Evolutionary conservation across 768 basidiomycete genomes (phyloP).

Genomic region (Lentinula raphanica): DNA sequence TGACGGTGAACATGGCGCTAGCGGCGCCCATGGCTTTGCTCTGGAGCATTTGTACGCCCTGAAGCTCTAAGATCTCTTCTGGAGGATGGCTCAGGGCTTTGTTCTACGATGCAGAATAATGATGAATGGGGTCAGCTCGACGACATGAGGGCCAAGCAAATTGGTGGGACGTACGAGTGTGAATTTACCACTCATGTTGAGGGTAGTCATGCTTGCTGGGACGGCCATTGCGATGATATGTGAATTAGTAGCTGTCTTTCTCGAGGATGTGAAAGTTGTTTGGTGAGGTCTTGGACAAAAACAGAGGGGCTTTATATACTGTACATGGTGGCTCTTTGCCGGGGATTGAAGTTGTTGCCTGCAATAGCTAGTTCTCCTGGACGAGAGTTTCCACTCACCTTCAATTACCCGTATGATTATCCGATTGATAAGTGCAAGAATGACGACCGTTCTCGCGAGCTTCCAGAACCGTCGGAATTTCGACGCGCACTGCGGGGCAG

Average conservation of each 20-base stretch:
- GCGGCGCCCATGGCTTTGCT: constrained; percentile 55
- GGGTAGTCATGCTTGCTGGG: constrained; percentile 53
- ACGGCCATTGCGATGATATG: constrained; percentile 49
- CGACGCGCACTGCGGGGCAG: not conserved
- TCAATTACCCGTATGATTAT: not conserved
- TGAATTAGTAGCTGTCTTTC: too few species aligned
- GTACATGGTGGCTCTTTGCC: too few species aligned
- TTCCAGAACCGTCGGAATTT: not conserved
- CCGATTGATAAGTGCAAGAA: not conserved
- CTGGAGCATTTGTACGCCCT: constrained; percentile 70
- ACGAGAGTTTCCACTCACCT: not conserved
- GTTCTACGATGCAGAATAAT: constrained; percentile 41
- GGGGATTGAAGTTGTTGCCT: too few species aligned
- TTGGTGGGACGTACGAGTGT: constrained; percentile 39
- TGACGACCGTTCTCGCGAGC: not conserved
- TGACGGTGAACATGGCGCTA: constrained; percentile 56
- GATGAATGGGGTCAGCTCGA: not conserved
- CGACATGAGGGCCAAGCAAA: not conserved
- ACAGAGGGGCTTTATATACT: not conserved
- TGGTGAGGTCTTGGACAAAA: not conserved
- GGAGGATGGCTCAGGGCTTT: constrained; percentile 56
- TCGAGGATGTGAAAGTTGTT: too few species aligned
- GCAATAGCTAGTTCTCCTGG: too few species aligned
- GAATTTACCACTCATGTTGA: constrained; percentile 58
- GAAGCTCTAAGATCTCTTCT: constrained; percentile 60